phyloP scores from a whole-genome alignment of 176 grass and related monocot genomes.

The Tillandsia fasciculata region DNA sequence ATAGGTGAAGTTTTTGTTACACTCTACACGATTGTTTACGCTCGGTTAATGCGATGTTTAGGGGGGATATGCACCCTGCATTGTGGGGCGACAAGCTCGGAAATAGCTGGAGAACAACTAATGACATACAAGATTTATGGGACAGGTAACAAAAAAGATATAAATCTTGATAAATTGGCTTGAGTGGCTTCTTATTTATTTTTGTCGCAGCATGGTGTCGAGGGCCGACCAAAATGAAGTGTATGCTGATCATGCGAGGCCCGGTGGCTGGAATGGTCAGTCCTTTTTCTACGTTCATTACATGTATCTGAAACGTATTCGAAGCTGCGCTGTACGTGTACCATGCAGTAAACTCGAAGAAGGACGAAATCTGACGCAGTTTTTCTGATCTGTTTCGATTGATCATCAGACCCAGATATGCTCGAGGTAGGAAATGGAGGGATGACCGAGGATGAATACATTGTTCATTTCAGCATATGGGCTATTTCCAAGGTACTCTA shows the following conservation, averaged over 20 bases:
- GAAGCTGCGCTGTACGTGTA: background rate
- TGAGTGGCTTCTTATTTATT: slow-evolving; percentile 1
- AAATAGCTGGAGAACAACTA: slow-evolving; percentile 88
- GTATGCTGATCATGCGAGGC: slow-evolving; percentile 74
- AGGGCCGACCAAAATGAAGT: slow-evolving; percentile 86
- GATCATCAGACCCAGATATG: slow-evolving; percentile 61
- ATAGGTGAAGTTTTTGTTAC: background rate
- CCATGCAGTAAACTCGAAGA: background rate
- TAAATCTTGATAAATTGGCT: background rate
- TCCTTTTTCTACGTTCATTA: background rate
- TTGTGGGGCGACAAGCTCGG: slow-evolving; percentile 57
- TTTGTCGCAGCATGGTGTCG: slow-evolving; percentile 49
- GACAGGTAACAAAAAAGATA: slow-evolving; percentile 36
- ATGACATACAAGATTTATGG: slow-evolving; percentile 76
- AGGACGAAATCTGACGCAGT: background rate
- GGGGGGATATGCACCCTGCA: slow-evolving; percentile 96
- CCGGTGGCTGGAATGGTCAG: slow-evolving; percentile 80
- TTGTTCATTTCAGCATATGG: slow-evolving; percentile 48
- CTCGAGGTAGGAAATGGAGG: slow-evolving; percentile 48
- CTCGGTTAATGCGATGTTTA: slow-evolving; percentile 8
- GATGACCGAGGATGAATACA: slow-evolving; percentile 35
- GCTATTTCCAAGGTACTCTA: slow-evolving; percentile 34
- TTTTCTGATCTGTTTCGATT: slow-evolving; percentile 8
- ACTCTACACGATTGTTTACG: background rate
- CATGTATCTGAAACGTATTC: background rate